Conservation (phyloP, 805 yeast species). For the Kurtzmaniella fragi region DNA sequence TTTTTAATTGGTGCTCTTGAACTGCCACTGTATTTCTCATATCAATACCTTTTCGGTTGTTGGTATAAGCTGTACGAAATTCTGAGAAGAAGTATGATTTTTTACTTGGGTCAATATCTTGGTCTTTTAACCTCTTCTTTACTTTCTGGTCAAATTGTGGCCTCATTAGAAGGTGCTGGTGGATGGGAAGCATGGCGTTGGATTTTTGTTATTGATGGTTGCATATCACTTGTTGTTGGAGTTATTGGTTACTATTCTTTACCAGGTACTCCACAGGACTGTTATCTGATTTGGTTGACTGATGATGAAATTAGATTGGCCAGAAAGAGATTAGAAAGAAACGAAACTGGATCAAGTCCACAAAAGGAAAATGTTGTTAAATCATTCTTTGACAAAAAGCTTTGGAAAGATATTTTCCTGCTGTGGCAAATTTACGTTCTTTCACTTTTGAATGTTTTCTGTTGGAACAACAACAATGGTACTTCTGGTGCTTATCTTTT, state of each 20-base stretch:
- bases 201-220: slow-evolving; percentile 65
- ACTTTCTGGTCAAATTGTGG: slow-evolving; percentile 51
- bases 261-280: slow-evolving; percentile 61
- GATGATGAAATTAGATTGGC: slow-evolving; percentile 34
- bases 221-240: slow-evolving; percentile 55
- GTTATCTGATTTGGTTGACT: slow-evolving; percentile 27
- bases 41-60: slow-evolving; percentile 46
- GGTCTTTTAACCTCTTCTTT: slow-evolving; percentile 61
- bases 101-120: slow-evolving; percentile 57
- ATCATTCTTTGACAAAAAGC: slow-evolving; percentile 34
- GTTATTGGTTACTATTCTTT: slow-evolving; percentile 48
- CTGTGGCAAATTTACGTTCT: slow-evolving; percentile 61
- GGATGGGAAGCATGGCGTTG: slow-evolving; percentile 69
- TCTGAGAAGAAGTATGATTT: slow-evolving; percentile 56
- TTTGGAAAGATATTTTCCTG: slow-evolving; percentile 50
- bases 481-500: slow-evolving; percentile 40
- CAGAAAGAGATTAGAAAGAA: slow-evolving; percentile 19
- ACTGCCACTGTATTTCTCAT: slow-evolving; percentile 45
- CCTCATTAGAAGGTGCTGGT: slow-evolving; percentile 40
- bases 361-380: slow-evolving; percentile 13
- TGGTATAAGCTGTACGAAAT: slow-evolving; percentile 53
- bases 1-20: slow-evolving; percentile 69
- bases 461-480: slow-evolving; percentile 58
- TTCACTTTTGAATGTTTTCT: slow-evolving; percentile 49
- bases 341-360: slow-evolving; percentile 17